These are phyloP conservation scores for Lenzites betulinus DNA, from an alignment of 768 basidiomycete species.

Conservation along the genomic window DNA sequence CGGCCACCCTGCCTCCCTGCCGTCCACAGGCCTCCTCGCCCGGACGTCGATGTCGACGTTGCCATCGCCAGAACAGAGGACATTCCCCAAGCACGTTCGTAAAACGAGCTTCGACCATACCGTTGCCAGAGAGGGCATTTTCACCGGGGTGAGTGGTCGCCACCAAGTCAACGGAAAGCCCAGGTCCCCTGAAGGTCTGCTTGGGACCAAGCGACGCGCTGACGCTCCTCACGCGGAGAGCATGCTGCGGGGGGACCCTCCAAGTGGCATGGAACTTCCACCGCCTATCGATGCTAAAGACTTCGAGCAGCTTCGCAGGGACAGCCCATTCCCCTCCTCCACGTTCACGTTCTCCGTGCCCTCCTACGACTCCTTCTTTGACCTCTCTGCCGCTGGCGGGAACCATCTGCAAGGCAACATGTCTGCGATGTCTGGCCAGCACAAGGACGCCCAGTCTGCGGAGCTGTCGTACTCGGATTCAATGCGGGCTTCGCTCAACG, in stretches of 20 bases:
- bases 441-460: constrained; percentile 15
- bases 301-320: constrained; percentile 34
- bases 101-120: constrained; percentile 97
- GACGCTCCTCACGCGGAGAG: constrained; percentile 81
- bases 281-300: constrained; percentile 38
- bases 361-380: constrained; percentile 59
- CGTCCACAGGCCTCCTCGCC: constrained; percentile 69
- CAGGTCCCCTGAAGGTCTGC: constrained; percentile 58
- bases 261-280: constrained; percentile 44
- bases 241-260: constrained; percentile 77
- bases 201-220: constrained; percentile 78
- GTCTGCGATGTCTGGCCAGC: constrained; percentile 28
- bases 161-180: constrained; percentile 85
- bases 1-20: constrained; percentile 68
- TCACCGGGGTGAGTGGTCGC: constrained; percentile 60
- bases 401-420: constrained; percentile 34
- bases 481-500: constrained; percentile 24
- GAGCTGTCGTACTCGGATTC: constrained; percentile 26
- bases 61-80: constrained; percentile 43
- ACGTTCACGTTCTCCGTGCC: constrained; percentile 76
- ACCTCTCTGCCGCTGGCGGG: constrained; percentile 31
- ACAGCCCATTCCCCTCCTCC: constrained; percentile 63
- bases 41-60: constrained; percentile 37
- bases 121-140: constrained; percentile 65
- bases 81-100: constrained; percentile 83